A percentile compares a stretch with the other conserved stretches of the same genome.
Evolutionary conservation across 257 asterid genomes (phyloP).

Genomic region (Nicotiana knightiana): DNA sequence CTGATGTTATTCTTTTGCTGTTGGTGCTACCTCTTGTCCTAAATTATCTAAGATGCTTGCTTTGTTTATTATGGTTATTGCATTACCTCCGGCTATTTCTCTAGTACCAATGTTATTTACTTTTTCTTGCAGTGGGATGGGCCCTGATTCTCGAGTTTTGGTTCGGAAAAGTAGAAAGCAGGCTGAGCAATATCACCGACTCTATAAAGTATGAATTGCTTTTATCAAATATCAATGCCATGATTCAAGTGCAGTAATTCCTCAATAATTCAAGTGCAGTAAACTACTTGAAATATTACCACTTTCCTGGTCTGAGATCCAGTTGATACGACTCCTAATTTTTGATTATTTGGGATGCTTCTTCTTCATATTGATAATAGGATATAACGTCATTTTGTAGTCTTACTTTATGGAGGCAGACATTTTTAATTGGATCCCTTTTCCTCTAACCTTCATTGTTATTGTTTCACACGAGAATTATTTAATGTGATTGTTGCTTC

Average conservation of each 20-base stretch:
- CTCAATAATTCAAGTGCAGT: background rate
- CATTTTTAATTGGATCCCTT: background rate
- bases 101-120: background rate
- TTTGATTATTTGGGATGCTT: background rate
- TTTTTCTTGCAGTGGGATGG: conserved; percentile 88
- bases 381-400: background rate
- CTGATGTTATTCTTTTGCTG: background rate
- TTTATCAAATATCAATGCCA: background rate
- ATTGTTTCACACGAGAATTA: background rate
- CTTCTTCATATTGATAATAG: background rate
- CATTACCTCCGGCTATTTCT: background rate
- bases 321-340: background rate
- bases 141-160: conserved; percentile 98
- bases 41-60: background rate
- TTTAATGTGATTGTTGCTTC: conserved; percentile 8
- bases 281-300: background rate
- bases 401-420: background rate
- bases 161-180: conserved; percentile 97
- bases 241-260: background rate
- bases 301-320: background rate
- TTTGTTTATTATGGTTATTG: background rate
- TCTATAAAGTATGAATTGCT: conserved; percentile 62
- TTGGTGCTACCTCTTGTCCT: background rate
- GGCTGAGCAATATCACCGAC: conserved; percentile 87
- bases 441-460: background rate